Evolutionary conservation across 108 stramenopile genomes (phyloP).

Genomic region (Pseudonitzschia multiseries): DNA sequence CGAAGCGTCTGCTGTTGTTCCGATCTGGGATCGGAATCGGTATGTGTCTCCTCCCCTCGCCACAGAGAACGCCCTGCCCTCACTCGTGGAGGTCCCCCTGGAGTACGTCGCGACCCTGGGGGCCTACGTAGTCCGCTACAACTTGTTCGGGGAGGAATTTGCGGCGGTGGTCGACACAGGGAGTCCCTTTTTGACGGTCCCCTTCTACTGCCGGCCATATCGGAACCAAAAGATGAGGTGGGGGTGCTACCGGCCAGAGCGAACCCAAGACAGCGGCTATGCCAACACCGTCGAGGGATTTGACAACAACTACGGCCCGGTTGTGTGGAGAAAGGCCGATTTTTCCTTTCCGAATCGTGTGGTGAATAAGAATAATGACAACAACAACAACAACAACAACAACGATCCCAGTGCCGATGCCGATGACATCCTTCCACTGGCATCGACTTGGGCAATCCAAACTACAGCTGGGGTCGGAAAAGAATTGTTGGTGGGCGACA

Average conservation of each 20-base stretch:
- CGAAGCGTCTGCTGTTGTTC: no score
- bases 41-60: no score
- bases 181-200: conserved; percentile 54
- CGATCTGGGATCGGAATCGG: no score
- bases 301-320: conserved; percentile 53
- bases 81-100: neutral
- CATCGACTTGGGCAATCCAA: no score
- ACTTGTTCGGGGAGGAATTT: conserved; percentile 23
- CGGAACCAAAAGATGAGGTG: conserved; percentile 34
- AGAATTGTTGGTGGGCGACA: no score
- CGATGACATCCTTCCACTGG: no score
- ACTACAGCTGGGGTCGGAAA: no score
- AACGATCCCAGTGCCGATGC: conserved; percentile 1
- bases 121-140: conserved; percentile 1
- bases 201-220: conserved; percentile 35
- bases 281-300: conserved; percentile 51
- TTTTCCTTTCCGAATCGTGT: conserved; percentile 41
- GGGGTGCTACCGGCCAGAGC: conserved; percentile 46
- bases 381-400: neutral
- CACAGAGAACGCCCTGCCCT: neutral
- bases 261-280: conserved; percentile 36
- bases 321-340: conserved; percentile 56
- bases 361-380: conserved; percentile 10
- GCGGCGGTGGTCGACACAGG: conserved; percentile 62
- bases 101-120: neutral